A percentile compares a stretch with the other conserved stretches of the same genome.
These are phyloP conservation scores for Periglandula ipomoeae DNA, from an alignment of 2,329 filamentous ascomycete species.

Conservation along the genomic window DNA sequence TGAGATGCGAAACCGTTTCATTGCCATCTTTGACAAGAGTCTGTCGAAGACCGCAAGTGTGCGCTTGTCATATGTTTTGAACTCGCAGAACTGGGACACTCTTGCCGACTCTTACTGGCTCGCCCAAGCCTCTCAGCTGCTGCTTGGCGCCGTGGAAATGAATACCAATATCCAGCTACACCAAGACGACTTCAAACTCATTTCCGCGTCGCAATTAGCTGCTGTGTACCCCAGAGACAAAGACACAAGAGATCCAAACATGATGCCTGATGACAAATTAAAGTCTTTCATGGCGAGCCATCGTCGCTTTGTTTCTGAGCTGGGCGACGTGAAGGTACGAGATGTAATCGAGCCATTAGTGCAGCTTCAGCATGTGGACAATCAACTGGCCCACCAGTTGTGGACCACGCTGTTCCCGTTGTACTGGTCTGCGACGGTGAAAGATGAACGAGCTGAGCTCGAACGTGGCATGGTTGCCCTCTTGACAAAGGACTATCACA, in stretches of 20 bases:
- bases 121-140: constrained; percentile 84
- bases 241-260: constrained; percentile 52
- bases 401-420: constrained; percentile 90
- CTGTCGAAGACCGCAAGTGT: constrained; percentile 87
- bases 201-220: constrained; percentile 65
- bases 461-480: constrained; percentile 86
- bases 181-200: constrained; percentile 71
- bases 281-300: constrained; percentile 72
- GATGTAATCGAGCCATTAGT: constrained; percentile 84
- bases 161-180: constrained; percentile 71
- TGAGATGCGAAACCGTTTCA: constrained; percentile 93
- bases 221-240: constrained; percentile 68
- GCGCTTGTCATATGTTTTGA: constrained; percentile 79
- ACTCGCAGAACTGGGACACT: constrained; percentile 94
- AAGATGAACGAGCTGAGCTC: constrained; percentile 82
- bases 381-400: constrained; percentile 72
- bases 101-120: constrained; percentile 95
- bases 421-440: constrained; percentile 81
- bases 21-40: constrained; percentile 91
- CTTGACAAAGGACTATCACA: constrained; percentile 91
- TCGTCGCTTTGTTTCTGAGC: constrained; percentile 71
- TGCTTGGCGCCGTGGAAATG: constrained; percentile 85
- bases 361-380: constrained; percentile 86
- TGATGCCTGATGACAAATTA: constrained; percentile 74
- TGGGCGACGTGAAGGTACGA: constrained; percentile 77